Evolutionary conservation across 345 rosid species (phyloP).

Genomic region (Eucalyptus pauciflora): DNA sequence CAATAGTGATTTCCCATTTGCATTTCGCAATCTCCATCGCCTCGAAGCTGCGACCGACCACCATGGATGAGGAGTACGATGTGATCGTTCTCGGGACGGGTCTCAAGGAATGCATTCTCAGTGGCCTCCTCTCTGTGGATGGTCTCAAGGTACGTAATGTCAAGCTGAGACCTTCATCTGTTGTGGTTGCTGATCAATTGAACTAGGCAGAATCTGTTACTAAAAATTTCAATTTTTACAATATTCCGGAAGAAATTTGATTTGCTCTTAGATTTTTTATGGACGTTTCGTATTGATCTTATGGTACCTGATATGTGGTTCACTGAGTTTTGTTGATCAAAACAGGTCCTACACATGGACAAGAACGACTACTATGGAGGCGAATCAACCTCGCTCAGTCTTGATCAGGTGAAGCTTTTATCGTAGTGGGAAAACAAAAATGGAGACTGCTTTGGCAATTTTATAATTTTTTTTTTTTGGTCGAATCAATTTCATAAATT

Average conservation of each 20-base stretch:
- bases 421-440: background rate
- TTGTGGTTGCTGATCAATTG: background rate
- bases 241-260: background rate
- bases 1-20: background rate
- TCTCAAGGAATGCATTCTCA: slow-evolving; percentile 93
- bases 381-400: slow-evolving; percentile 71
- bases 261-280: background rate
- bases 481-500: background rate
- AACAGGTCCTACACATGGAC: slow-evolving; percentile 72
- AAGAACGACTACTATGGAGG: slow-evolving; percentile 83
- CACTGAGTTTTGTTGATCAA: background rate
- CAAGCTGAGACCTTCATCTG: background rate
- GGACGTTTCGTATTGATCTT: background rate
- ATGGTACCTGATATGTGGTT: background rate
- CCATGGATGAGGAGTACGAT: slow-evolving; percentile 88
- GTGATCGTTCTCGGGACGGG: slow-evolving; percentile 95
- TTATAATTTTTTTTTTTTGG: background rate
- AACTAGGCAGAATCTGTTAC: background rate
- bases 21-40: background rate
- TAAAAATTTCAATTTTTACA: background rate
- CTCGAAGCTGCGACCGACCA: background rate
- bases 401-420: slow-evolving; percentile 34
- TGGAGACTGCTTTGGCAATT: background rate
- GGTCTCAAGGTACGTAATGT: slow-evolving; percentile 62
- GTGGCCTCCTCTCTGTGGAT: slow-evolving; percentile 88